phyloP scores from a whole-genome alignment of 176 grass and related monocot genomes.

The Alopecurus myosuroides region DNA sequence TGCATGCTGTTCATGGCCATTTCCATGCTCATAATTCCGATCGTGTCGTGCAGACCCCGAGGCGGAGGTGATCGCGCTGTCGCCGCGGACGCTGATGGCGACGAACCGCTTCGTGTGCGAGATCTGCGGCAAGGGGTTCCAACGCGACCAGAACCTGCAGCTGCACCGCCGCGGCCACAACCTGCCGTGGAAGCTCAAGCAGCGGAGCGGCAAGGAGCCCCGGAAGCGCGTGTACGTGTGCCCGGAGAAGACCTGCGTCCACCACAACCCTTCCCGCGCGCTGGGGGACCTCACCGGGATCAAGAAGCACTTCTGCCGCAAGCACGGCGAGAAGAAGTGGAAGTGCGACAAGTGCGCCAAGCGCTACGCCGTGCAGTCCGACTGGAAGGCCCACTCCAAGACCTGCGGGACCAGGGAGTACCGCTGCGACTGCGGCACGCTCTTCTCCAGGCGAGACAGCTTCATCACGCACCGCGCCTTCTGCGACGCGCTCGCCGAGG shows the following conservation, averaged over 20 bases:
- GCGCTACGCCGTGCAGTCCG: conserved; percentile 89
- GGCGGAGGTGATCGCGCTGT: conserved; percentile 83
- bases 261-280: conserved; percentile 77
- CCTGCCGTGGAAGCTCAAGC: conserved; percentile 86
- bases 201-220: conserved; percentile 71
- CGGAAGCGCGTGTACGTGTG: conserved; percentile 90
- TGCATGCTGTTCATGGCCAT: neutral
- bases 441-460: conserved; percentile 89
- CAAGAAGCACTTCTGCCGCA: conserved; percentile 99
- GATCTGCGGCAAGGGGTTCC: conserved; percentile 96
- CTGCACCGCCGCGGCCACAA: conserved; percentile 89
- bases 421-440: conserved; percentile 80
- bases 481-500: conserved; percentile 79
- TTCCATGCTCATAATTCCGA: neutral
- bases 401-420: conserved; percentile 90
- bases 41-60: conserved; percentile 52
- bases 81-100: conserved; percentile 68
- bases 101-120: conserved; percentile 95
- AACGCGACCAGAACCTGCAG: conserved; percentile 93
- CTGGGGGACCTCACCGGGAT: conserved; percentile 92
- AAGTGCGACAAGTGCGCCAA: conserved; percentile 96
- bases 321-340: conserved; percentile 99
- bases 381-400: conserved; percentile 97
- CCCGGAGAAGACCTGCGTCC: conserved; percentile 77
- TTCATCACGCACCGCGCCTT: conserved; percentile 94